Base-by-base conservation (phyloP, 108 stramenopile genomes). In the Epithemia pelagica region DNA sequence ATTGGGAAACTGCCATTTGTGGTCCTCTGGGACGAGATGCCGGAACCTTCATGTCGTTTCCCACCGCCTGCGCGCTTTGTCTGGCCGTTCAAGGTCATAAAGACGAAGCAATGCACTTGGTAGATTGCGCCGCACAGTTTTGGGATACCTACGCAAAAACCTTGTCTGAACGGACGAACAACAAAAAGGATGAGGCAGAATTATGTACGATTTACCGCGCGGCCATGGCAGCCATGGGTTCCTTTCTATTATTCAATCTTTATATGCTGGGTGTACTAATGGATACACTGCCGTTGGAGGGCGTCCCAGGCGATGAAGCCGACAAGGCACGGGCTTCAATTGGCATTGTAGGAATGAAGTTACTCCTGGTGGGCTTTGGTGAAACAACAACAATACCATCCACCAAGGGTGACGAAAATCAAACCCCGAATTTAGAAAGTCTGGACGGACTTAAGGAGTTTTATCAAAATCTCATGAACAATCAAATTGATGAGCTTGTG, bases 1-100 rank as follows among this genome's bases (percentile, higher is more conserved):
- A 75, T 63, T 79, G 67, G 67, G 74, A 75, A 52, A 75, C 72
- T 68, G 30, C 62, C 0, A 67, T 72, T 8, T 65, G 31, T 46
- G 37, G 37, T 46, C 37, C 37, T 15, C 5, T 15, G 5, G 37
- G 37, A 46, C 37, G 37, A 46, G 37, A 46, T 46, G 10, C 37
- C 37, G 37, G 37, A 10, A 15, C 15, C 10, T 46, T 46, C 37
- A 46, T 46, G 37, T 46, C 37, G 15, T 46, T 46, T 46, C 37
- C 37, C 37, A 46, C 37, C 37, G 37, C 37, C 37, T 46, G 37
- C 15, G 37, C 37, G 37, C 37, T 46, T 15, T 46, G 37, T 46
- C 37, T 46, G 37, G 37, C 37, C 37, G 37, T 46, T 10, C 37
- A 46, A 46, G 37, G 37, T 46, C 37, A 46, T 46, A 46, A 46